Base-by-base conservation (phyloP, 495 filamentous ascomycete species). In the Penicillium bialowiezense region DNA sequence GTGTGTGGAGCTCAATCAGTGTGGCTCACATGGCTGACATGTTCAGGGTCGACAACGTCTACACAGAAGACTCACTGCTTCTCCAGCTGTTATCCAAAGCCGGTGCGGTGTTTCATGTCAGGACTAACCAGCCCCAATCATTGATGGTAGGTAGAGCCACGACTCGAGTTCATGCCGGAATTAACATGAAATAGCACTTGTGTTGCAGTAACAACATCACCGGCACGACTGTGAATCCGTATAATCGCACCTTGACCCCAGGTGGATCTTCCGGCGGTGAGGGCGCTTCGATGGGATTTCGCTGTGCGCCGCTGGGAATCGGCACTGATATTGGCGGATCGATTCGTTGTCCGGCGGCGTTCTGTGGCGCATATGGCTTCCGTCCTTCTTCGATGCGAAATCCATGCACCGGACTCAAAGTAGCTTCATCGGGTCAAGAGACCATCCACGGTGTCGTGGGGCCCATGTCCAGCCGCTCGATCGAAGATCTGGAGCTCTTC, bases 221-320 rank as follows among this genome's bases (percentile, higher is more conserved):
- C 31, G 84, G 85, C 9, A 70, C 76, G 8, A 83, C 80, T 0
- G 48, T 81, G 6, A 89, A 91, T 63, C 86, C 85, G 0, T 55
- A 71, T 44, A 84, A 87, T 57, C 73, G 67, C 3, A 71, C 63
- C 1, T 68, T 77, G 2, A 83, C 77, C 0, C 58, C 77, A 0
- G 86, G 86, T 2, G 85, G 85, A 1, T 83, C 78, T 2, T 82
- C 81, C 0, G 85, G 85, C 7, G 87, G 87, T 19, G 87, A 90
- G 62, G 84, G 77, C 2, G 86, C 82, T 1, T 72, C 88, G 9
- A 64, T 85, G 33, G 82, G 73, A 3, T 73, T 88, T 43, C 69
- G 75, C 33, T 86, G 85, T 10, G 75, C 75, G 9, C 72, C 79
- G 19, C 61, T 89, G 3, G 87, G 86, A 1, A 78, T 89, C 41